Evolutionary conservation across 306 rosid genomes (phyloP).

Genomic region (Phaseolus lunatus): DNA sequence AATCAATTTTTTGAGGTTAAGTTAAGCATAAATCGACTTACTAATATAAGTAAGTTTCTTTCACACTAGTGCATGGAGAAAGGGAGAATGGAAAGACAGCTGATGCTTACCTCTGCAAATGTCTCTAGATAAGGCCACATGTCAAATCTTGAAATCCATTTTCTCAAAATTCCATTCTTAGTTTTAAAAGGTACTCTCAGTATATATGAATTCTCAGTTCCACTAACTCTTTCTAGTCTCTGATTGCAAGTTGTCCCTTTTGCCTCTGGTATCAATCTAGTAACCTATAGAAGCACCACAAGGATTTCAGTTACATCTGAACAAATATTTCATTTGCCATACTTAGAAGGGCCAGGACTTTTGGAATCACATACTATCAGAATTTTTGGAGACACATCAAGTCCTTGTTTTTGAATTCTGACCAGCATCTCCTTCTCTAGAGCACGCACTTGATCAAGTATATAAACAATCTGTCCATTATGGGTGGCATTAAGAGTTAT

Average conservation of each 20-base stretch:
- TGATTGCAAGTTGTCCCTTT: conserved; percentile 82
- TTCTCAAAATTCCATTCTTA: conserved; percentile 64
- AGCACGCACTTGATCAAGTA: conserved; percentile 86
- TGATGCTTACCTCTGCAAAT: conserved; percentile 64
- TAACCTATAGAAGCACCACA: conserved; percentile 56
- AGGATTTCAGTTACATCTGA: conserved; percentile 10
- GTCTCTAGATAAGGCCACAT: conserved; percentile 84
- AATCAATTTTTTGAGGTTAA: too few species aligned
- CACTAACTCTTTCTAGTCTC: conserved; percentile 69
- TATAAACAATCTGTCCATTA: conserved; percentile 66
- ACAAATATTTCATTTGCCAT: not conserved
- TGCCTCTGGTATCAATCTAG: conserved; percentile 75
- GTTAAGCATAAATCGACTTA: too few species aligned
- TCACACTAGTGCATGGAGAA: too few species aligned
- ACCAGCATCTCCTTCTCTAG: conserved; percentile 78
- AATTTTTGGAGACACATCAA: conserved; percentile 71
- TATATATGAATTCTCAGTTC: conserved; percentile 67
- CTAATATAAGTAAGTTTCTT: too few species aligned
- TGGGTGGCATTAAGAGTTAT: not conserved
- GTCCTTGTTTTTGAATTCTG: conserved; percentile 71
- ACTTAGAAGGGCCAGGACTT: not conserved
- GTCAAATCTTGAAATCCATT: conserved; percentile 89
- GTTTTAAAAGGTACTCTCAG: conserved; percentile 78
- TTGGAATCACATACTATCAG: conserved; percentile 58
- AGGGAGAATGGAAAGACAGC: not conserved